Conservation (phyloP, 1,139 yeast species). For the Pichia sp. region DNA sequence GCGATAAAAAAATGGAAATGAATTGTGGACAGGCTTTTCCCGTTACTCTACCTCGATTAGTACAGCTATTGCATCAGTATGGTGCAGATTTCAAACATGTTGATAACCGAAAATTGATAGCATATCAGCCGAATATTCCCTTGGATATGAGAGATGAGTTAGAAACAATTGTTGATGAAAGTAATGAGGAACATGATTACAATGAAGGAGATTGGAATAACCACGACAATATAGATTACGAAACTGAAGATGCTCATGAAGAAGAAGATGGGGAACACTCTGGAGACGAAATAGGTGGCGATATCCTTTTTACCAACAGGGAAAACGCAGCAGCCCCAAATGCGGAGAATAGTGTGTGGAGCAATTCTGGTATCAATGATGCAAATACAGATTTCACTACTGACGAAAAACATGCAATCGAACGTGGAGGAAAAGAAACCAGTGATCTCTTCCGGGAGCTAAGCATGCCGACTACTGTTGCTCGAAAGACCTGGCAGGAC, state of each 20-base stretch:
- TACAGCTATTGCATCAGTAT: slow-evolving; percentile 55
- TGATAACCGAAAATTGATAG: slow-evolving; percentile 39
- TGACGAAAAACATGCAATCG: neutral
- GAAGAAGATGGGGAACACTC: neutral
- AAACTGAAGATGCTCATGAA: neutral
- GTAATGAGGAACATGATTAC: slow-evolving; percentile 32
- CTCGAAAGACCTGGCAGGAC: slow-evolving; percentile 41
- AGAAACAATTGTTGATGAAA: slow-evolving; percentile 54
- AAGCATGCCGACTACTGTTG: slow-evolving; percentile 47
- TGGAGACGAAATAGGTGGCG: neutral
- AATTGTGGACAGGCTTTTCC: slow-evolving; percentile 48
- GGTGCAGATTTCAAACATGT: slow-evolving; percentile 57
- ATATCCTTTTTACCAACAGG: neutral
- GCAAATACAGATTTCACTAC: neutral
- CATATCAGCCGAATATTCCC: slow-evolving; percentile 63
- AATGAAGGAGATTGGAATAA: slow-evolving; percentile 20
- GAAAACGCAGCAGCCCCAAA: neutral
- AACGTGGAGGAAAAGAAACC: slow-evolving; percentile 6
- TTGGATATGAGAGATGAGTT: slow-evolving; percentile 55
- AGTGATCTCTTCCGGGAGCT: slow-evolving; percentile 50
- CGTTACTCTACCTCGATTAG: slow-evolving; percentile 53
- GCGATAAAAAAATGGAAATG: slow-evolving; percentile 42
- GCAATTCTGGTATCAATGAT: neutral
- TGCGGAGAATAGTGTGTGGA: neutral
- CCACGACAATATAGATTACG: slow-evolving; percentile 9